Evolutionary conservation across 225 moss, liverwort and hornwort species (phyloP), one percentile per base, ranked within the genome.

Genomic region (Straminergon stramineum): DNA sequence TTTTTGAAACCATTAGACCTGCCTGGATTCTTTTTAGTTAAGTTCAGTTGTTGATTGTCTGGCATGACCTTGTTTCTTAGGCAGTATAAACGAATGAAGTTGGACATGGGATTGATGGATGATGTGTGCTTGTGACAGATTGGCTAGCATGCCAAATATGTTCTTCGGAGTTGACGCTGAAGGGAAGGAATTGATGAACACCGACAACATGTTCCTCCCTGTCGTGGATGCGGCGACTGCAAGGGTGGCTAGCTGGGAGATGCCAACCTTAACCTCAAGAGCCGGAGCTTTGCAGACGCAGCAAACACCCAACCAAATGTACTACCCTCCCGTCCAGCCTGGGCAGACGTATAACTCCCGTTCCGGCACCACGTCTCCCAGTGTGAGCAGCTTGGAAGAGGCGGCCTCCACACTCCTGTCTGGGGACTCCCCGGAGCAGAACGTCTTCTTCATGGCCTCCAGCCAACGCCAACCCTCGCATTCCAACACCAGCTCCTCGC

Each of bases 311-410:
- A 75, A 52, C 41, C 52, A 74, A 82, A 31, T 60, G 66, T 88
- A 88, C 69, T 92, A 82, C 76, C 82, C 76, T 17, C 45, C 89
- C 43, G 70, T 85, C 17, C 90, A 88, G 39, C 62, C 60, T 19
- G 82, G 89, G 71, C 89, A 85, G 82, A 11, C 51, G 43, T 91
- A 91, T 13, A 76, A 89, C 58, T 90, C 93, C 58, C 86, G 68
- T 7, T 92, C 94, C 24, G 86, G 65, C 75, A 94, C 92, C 65
- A 91, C 93, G 24, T 93, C 94, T 7, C 48, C 92, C 52, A 94
- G 94, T 61, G 51, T 91, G 53, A 93, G 93, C 91, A 92, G 93
- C 89, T 82, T 91, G 43, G 93, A 93, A 26, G 92, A 92, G 56
- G 89, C n/a, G 24, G 89, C 78, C 39, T 86, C 93, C 66, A 83